phyloP scores from a whole-genome alignment of 768 basidiomycete genomes.

The Naganishia onofrii region DNA sequence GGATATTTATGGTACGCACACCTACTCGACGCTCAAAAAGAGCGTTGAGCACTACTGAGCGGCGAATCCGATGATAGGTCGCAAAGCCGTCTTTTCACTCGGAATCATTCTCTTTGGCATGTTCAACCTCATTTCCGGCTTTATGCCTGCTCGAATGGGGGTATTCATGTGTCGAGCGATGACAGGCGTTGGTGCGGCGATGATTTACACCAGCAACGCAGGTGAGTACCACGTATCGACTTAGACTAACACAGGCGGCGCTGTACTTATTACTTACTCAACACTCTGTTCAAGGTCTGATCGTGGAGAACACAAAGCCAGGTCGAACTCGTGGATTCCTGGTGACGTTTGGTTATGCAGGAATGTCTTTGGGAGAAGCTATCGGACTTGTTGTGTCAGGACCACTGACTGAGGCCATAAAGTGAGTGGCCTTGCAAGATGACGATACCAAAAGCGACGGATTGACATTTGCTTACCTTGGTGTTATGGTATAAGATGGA shows the following conservation, averaged over 20 bases:
- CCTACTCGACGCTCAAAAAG: neutral
- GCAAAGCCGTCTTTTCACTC: neutral
- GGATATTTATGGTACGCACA: neutral
- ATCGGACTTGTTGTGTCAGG: neutral
- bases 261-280: neutral
- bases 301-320: neutral
- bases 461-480: neutral
- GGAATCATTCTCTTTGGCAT: neutral
- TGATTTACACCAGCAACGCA: neutral
- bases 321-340: neutral
- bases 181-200: neutral
- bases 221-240: neutral
- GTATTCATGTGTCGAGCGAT: neutral
- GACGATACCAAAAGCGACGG: neutral
- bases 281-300: neutral
- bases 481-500: neutral
- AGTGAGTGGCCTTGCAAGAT: neutral
- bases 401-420: neutral
- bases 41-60: neutral
- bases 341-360: neutral
- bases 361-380: neutral
- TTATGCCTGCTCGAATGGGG: neutral
- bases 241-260: neutral
- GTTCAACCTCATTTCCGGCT: neutral
- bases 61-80: neutral